phyloP scores from a whole-genome alignment of 2,329 filamentous ascomycete genomes.

The Neophaeococcomyces aloes region DNA sequence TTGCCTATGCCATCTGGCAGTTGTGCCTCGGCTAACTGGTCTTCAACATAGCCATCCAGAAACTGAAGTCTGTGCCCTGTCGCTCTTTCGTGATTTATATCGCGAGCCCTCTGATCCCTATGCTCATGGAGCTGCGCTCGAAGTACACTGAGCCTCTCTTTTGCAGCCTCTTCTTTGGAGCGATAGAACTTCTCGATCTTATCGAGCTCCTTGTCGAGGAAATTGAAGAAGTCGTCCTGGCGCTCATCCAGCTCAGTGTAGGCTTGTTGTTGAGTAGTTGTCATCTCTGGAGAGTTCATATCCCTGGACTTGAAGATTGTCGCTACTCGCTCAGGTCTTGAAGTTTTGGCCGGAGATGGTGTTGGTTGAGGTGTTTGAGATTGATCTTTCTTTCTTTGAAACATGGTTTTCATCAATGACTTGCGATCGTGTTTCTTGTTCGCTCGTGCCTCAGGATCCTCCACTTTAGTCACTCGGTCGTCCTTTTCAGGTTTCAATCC shows the following conservation, averaged over 20 bases:
- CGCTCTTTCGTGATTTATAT: constrained; percentile 48
- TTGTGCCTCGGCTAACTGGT: constrained; percentile 10
- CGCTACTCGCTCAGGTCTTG: constrained; percentile 23
- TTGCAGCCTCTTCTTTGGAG: constrained; percentile 76
- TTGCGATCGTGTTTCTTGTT: constrained; percentile 7
- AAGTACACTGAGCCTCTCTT: constrained; percentile 57
- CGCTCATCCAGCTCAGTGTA: constrained; percentile 58
- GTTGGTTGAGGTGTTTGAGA: background rate
- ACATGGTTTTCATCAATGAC: constrained; percentile 11
- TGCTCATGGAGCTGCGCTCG: constrained; percentile 85
- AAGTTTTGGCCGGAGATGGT: background rate
- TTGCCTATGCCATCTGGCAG: background rate
- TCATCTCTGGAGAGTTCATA: constrained; percentile 30
- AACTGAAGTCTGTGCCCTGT: constrained; percentile 11
- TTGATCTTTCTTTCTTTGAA: constrained; percentile 7
- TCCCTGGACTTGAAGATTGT: constrained; percentile 28
- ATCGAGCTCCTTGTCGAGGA: constrained; percentile 71
- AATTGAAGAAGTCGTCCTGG: constrained; percentile 77
- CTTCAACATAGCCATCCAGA: constrained; percentile 20
- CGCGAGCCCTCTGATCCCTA: constrained; percentile 69
- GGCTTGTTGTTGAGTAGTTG: constrained; percentile 44
- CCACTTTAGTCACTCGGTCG: background rate
- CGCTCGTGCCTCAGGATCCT: background rate
- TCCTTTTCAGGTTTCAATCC: constrained; percentile 1
- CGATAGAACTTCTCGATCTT: constrained; percentile 90